phyloP scores from a whole-genome alignment of 2,329 filamentous ascomycete genomes.

The Phyllosticta citrichinensis region DNA sequence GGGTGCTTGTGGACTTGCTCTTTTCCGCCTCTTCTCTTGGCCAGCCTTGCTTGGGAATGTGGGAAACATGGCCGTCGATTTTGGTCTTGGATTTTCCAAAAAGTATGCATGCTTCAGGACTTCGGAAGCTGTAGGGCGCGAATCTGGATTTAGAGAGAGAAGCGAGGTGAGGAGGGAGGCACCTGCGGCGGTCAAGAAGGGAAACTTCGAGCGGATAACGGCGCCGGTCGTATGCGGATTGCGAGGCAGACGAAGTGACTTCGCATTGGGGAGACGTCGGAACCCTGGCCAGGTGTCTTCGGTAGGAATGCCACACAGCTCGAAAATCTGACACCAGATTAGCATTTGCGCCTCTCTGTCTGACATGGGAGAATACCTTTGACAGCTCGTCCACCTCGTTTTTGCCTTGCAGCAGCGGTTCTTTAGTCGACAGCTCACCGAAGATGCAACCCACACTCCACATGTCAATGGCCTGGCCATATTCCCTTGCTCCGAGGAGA shows the following conservation, averaged over 20 bases:
- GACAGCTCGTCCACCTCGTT: constrained; percentile 89
- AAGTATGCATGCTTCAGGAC: constrained; percentile 80
- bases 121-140: constrained; percentile 59
- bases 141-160: constrained; percentile 63
- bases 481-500: constrained; percentile 67
- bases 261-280: constrained; percentile 76
- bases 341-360: background rate
- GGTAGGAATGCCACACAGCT: constrained; percentile 76
- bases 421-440: constrained; percentile 74
- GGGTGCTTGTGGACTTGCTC: constrained; percentile 74
- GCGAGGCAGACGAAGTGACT: constrained; percentile 56
- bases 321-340: constrained; percentile 54
- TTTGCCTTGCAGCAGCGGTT: constrained; percentile 74
- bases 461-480: constrained; percentile 74
- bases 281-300: constrained; percentile 79
- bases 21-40: constrained; percentile 67
- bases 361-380: constrained; percentile 37
- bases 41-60: constrained; percentile 94
- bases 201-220: constrained; percentile 67
- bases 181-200: constrained; percentile 68
- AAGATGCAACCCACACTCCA: constrained; percentile 97
- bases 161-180: constrained; percentile 58
- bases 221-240: constrained; percentile 34
- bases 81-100: constrained; percentile 76
- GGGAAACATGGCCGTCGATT: constrained; percentile 85